A percentile compares a stretch with the other conserved stretches of the same genome.
phyloP scores from a whole-genome alignment of 1,139 yeast genomes.

The Magnusiomyces tetraspermus region DNA sequence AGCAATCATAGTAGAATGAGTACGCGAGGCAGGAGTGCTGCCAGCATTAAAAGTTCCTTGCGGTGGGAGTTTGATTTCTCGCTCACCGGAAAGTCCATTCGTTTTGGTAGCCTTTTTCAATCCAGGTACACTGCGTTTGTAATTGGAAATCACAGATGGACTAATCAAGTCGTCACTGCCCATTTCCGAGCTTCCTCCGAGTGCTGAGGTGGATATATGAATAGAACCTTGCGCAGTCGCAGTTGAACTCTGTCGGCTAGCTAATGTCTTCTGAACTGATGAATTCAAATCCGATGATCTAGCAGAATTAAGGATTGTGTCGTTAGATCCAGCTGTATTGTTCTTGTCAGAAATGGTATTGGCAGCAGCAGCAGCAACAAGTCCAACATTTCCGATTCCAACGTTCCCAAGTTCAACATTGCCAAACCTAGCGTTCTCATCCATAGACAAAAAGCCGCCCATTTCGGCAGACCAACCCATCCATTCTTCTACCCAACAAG shows the following conservation, averaged over 20 bases:
- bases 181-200: too few relatives aligned
- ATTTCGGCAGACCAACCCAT: conserved; percentile 59
- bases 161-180: too few relatives aligned
- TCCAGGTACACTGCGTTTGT: too few relatives aligned
- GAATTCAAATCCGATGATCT: neutral
- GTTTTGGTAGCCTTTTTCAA: neutral
- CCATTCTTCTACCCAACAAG: conserved; percentile 74
- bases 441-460: conserved; percentile 45
- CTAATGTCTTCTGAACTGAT: neutral
- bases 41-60: neutral
- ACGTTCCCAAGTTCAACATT: neutral
- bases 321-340: neutral
- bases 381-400: neutral
- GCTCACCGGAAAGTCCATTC: neutral
- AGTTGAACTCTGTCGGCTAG: neutral
- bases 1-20: neutral
- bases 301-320: neutral
- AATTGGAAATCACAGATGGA: too few relatives aligned
- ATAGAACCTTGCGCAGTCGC: too few relatives aligned
- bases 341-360: neutral
- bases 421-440: neutral
- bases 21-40: neutral
- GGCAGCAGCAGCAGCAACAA: neutral
- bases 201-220: too few relatives aligned
- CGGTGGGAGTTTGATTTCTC: neutral